Evolutionary conservation across 2,329 filamentous ascomycete species (phyloP), one percentile per base, ranked within the genome.

Genomic region (Aspergillus latus): DNA sequence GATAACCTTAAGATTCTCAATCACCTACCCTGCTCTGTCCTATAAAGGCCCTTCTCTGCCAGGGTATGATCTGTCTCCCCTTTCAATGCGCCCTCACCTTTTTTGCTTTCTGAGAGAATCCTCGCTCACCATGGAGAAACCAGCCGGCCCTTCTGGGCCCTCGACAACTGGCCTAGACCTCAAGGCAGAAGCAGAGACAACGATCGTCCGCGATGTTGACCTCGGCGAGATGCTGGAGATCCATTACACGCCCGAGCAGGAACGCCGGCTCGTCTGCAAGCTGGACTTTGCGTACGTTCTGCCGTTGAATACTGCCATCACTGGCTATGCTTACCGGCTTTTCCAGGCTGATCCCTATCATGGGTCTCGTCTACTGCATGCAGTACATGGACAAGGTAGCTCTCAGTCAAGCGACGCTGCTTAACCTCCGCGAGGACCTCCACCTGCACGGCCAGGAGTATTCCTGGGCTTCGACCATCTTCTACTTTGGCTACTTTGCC

Each of bases 401-500:
- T 3, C 57, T 72, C n/a, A 70, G 66, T 40, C 63, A 66, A 37
- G 59, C 68, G 9, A 68, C 68, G 3, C 50, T 71, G 2, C 65
- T 72, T 44, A 63, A 62, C 5, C 54, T 69, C 7, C 59, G 62
- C 34, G 40, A 66, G 32, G 64, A 68, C 48, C 46, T 69, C 48
- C 62, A 63, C 5, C 66, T 72, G 2, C 49, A 61, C 26, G 66
- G 65, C 5, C 56, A 59, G 6, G 50, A 72, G 55, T 72, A 72
- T 36, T 64, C 66, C 7, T 73, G 69, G 70, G 51, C 64, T 2
- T 67, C 66, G 8, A 66, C 67, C 3, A 54, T 71, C 11, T 73
- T 73, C 54, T 73, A 72, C 47, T 71, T 73, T 51, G 70, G 70
- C 15, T 73, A 72, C 34, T 64, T 71, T 21, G 65, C 68, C 3